phyloP scores from a whole-genome alignment of 2,329 filamentous ascomycete genomes.

The Fusarium clavum region DNA sequence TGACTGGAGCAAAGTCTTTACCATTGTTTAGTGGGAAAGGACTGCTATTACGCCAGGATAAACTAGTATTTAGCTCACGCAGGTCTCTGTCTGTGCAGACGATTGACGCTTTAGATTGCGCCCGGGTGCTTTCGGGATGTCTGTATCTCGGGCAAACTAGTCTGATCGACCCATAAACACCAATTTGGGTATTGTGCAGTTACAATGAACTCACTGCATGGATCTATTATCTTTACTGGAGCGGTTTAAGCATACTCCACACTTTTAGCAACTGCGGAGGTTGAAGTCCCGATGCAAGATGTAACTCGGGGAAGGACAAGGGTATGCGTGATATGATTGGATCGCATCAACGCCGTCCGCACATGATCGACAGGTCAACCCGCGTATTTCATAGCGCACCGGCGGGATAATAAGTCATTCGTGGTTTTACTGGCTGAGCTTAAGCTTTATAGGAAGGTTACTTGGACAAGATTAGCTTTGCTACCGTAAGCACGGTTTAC shows the following conservation, averaged over 20 bases:
- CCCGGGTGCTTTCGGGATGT: too few species aligned
- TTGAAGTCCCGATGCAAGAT: background rate
- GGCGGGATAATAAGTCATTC: background rate
- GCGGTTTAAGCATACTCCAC: slow-evolving; percentile 12
- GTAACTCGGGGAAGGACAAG: slow-evolving; percentile 1
- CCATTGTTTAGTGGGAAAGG: too few species aligned
- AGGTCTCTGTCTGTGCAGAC: too few species aligned
- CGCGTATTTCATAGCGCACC: background rate
- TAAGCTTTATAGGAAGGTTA: slow-evolving; percentile 5
- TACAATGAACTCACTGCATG: too few species aligned
- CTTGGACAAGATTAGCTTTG: background rate
- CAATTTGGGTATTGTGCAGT: background rate
- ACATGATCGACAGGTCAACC: slow-evolving; percentile 12
- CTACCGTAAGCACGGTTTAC: too few species aligned
- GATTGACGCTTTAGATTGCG: too few species aligned
- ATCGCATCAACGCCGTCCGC: slow-evolving; percentile 9
- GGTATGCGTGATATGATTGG: slow-evolving; percentile 12
- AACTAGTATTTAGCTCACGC: too few species aligned
- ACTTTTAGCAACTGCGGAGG: slow-evolving; percentile 4
- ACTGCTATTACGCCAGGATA: too few species aligned
- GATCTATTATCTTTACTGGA: slow-evolving; percentile 9
- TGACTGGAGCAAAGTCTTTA: too few species aligned
- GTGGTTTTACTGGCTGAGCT: background rate
- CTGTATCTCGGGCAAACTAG: background rate
- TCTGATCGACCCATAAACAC: background rate